Evolutionary conservation across 1,284 basidiomycete species (phyloP).

Genomic region (Papiliotrema laurentii): DNA sequence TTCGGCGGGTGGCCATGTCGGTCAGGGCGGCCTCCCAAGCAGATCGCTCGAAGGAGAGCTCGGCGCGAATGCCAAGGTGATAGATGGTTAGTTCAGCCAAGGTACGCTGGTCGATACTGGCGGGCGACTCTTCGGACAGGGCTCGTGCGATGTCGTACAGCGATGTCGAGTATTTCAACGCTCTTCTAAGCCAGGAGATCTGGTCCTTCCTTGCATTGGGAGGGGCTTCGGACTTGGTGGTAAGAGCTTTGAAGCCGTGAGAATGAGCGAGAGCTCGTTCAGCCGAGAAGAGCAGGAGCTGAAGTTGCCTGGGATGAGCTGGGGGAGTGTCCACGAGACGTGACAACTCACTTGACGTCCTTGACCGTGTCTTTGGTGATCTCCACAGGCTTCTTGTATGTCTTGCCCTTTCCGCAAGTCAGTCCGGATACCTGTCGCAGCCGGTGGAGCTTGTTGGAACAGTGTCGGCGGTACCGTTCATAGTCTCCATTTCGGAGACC

Average conservation of each 20-base stretch:
- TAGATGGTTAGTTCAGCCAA: slow-evolving; percentile 48
- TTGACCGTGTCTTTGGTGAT: slow-evolving; percentile 62
- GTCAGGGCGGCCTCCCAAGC: slow-evolving; percentile 74
- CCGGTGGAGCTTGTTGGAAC: slow-evolving; percentile 82
- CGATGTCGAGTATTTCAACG: slow-evolving; percentile 75
- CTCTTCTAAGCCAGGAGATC: slow-evolving; percentile 66
- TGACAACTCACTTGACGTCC: slow-evolving; percentile 69
- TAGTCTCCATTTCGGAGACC: slow-evolving; percentile 86
- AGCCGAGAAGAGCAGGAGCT: slow-evolving; percentile 78
- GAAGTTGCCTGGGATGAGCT: slow-evolving; percentile 50
- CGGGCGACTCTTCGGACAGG: slow-evolving; percentile 53
- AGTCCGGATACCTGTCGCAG: slow-evolving; percentile 74
- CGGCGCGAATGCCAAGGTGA: slow-evolving; percentile 45
- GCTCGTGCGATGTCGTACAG: slow-evolving; percentile 62
- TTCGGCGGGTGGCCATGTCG: slow-evolving; percentile 67
- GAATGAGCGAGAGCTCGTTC: slow-evolving; percentile 90
- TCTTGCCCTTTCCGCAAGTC: slow-evolving; percentile 82
- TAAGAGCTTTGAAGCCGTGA: slow-evolving; percentile 63
- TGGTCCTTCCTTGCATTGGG: slow-evolving; percentile 29
- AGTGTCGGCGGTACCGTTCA: slow-evolving; percentile 79
- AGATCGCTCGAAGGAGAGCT: slow-evolving; percentile 53
- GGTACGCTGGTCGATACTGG: slow-evolving; percentile 24
- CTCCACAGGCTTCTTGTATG: slow-evolving; percentile 74
- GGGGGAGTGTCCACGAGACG: neutral
- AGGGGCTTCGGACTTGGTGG: slow-evolving; percentile 23